These are phyloP conservation scores for Endocalyx cinctus DNA, from an alignment of 2,329 filamentous ascomycete species.

Conservation along the genomic window DNA sequence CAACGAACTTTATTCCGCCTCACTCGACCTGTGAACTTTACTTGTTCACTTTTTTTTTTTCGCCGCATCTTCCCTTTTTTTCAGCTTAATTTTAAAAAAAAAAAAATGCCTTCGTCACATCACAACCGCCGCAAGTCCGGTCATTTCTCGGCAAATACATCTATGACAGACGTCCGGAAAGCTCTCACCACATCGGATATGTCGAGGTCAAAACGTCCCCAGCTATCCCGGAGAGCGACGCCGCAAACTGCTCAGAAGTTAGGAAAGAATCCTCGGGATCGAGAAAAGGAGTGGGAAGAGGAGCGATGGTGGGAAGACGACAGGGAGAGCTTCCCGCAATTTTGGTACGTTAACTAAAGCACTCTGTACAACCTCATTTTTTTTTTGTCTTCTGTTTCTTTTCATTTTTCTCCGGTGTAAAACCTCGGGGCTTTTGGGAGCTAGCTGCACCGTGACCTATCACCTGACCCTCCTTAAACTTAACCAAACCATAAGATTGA, in stretches of 20 bases:
- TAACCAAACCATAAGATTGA: too few relatives aligned
- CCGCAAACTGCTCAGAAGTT: constrained; percentile 40
- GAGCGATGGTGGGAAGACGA: constrained; percentile 50
- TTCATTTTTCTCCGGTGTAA: too few relatives aligned
- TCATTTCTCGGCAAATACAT: constrained; percentile 47
- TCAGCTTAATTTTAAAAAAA: too few relatives aligned
- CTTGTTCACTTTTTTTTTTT: too few relatives aligned
- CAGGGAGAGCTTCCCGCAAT: constrained; percentile 61
- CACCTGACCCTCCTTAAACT: too few relatives aligned
- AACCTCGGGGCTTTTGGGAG: constrained; percentile 10
- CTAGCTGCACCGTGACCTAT: constrained; percentile 20
- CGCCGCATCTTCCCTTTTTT: too few relatives aligned
- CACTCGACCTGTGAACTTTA: too few relatives aligned
- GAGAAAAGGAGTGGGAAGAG: constrained; percentile 47
- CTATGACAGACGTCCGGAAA: constrained; percentile 52
- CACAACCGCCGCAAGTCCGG: constrained; percentile 55
- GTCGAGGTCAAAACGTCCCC: constrained; percentile 43
- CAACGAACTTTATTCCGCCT: too few relatives aligned
- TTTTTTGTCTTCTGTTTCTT: background rate
- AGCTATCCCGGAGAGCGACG: constrained; percentile 39
- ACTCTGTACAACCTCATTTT: too few relatives aligned
- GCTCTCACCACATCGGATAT: constrained; percentile 41
- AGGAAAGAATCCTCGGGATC: constrained; percentile 46
- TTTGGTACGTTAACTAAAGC: constrained; percentile 63
- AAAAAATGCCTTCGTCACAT: constrained; percentile 39